A percentile compares a stretch with the other conserved stretches of the same genome.
These are phyloP conservation scores for Tilletia walkeri DNA, from an alignment of 1,284 basidiomycete species.

Conservation along the genomic window DNA sequence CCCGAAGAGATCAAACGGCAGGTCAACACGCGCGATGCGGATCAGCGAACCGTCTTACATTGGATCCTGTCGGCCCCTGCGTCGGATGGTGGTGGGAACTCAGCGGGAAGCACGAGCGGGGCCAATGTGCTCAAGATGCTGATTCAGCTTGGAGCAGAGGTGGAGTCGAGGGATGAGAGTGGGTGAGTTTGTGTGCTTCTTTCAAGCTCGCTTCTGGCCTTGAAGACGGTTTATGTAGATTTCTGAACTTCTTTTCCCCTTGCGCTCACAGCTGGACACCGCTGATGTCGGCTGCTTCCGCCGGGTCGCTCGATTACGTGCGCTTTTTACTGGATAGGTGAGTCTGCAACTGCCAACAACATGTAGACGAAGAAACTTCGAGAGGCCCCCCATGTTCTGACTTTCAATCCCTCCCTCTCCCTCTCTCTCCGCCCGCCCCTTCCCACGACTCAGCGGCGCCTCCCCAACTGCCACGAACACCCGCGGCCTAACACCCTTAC, in stretches of 20 bases:
- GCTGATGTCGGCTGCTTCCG: constrained; percentile 12
- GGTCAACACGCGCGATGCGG: constrained; percentile 4
- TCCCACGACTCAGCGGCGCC: constrained; percentile 13
- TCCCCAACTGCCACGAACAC: constrained; percentile 23
- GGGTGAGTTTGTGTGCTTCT: not conserved
- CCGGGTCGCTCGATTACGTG: constrained; percentile 4
- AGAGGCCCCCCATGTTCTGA: not conserved
- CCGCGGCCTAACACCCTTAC: constrained; percentile 30
- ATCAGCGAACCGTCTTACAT: constrained; percentile 14
- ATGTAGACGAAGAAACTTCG: not conserved
- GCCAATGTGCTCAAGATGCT: not conserved
- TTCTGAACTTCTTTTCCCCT: not conserved
- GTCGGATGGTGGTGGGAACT: not conserved
- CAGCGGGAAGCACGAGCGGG: not conserved
- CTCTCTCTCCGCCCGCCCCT: not conserved
- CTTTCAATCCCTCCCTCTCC: not conserved
- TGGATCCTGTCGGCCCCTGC: constrained; percentile 9
- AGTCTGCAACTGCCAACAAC: not conserved
- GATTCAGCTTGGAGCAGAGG: not conserved
- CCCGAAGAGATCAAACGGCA: constrained; percentile 1
- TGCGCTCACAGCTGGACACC: not conserved
- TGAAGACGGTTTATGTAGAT: no score
- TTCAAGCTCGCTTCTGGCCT: not conserved
- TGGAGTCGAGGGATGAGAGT: constrained; percentile 7
- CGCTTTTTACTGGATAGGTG: not conserved